Evolutionary conservation across 2,329 filamentous ascomycete genomes (phyloP), one percentile per base, ranked within the genome.

Genomic region (Pseudocercospora fijiensis): DNA sequence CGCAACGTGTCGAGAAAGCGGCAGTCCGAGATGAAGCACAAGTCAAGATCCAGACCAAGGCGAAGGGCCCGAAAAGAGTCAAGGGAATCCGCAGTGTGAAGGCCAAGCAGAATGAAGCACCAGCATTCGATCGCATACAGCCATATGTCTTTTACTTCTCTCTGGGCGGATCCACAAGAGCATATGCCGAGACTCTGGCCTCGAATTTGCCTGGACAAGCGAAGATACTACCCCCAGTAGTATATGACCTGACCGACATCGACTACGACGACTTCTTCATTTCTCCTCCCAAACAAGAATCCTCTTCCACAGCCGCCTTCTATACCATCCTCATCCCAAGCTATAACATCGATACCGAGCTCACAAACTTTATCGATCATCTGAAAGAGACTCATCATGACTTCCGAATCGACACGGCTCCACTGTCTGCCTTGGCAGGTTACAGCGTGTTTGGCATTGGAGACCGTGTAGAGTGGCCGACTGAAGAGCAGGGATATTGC

Each of bases 181-280:
- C 86, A 71, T 86, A 88, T 63, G 90, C 90, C 1, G 83, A 86
- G 24, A 80, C 83, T 1, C 86, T 95, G 56, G 78, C 82, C n/a
- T 77, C 79, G 1, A 75, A 94, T 27, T 80, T 81, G 65, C 73
- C 69, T 71, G 78, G 70, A 9, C 73, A 71, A 49, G 70, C 66
- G 51, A 74, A 72, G 0, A 71, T 86, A 16, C 76, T 85, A 0
- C 79, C 85, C 41, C 88, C 91, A 0, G 82, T 90, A 72, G 77
- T 92, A 10, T 81, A 90, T 62, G 92, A 98, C 72, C 80, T 98
- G 26, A 88, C 93, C 2, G 88, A 96, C 65, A 85, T 96, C 59
- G 94, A 98, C 71, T 91, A 94, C 71, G 94, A 99, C 72, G 92
- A 97, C 73, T 96, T 90, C 77, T 98, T 98, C 74, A 87, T 96